Evolutionary conservation across 345 rosid genomes (phyloP).

Genomic region (Euphorbia lathyris): DNA sequence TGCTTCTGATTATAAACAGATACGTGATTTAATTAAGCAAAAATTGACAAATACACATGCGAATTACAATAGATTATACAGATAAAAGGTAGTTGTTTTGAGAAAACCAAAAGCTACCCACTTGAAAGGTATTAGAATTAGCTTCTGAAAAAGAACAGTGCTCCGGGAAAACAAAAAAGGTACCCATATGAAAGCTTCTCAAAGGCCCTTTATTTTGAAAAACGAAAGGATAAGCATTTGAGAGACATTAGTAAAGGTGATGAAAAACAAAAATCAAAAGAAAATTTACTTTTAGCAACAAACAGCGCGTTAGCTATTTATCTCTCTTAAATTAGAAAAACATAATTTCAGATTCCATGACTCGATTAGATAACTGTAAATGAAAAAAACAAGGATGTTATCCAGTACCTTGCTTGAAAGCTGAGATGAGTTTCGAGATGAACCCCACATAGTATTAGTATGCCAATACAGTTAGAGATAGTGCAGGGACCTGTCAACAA

Average conservation of each 20-base stretch:
- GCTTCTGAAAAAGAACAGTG: too few relatives aligned
- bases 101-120: neutral
- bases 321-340: neutral
- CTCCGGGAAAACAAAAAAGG: neutral
- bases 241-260: neutral
- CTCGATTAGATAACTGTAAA: neutral
- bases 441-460: slow-evolving; percentile 13
- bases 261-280: neutral
- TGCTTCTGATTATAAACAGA: slow-evolving; percentile 23
- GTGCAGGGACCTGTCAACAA: neutral
- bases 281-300: neutral
- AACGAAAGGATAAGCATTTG: neutral
- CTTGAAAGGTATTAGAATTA: too few relatives aligned
- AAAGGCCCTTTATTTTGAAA: neutral
- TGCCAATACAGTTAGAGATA: neutral
- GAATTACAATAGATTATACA: neutral
- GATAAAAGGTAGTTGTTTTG: neutral
- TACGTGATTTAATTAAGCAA: neutral
- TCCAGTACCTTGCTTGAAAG: slow-evolving; percentile 19
- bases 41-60: neutral
- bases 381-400: neutral
- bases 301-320: neutral
- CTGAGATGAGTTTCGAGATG: slow-evolving; percentile 14
- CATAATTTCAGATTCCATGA: neutral
- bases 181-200: neutral